phyloP scores from a whole-genome alignment of 1,284 basidiomycete species.

The Ustilago xerochloae region DNA sequence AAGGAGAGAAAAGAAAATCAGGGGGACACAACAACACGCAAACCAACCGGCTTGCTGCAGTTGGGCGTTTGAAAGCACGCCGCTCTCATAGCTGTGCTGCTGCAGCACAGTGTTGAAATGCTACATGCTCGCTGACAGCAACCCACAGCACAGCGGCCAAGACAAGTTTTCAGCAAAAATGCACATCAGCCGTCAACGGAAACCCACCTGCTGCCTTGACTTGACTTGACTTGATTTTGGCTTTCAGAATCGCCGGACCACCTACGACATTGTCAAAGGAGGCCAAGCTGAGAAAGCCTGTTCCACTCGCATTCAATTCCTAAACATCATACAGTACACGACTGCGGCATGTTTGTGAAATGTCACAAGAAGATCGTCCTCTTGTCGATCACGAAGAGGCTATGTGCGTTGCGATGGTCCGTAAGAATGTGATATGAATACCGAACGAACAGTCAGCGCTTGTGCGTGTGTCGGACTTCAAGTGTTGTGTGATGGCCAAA shows the following conservation, averaged over 20 bases:
- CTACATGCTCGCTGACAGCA: constrained; percentile 26
- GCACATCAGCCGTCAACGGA: too few species aligned
- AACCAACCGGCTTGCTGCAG: background rate
- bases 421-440: constrained; percentile 1
- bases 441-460: too few species aligned
- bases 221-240: too few species aligned
- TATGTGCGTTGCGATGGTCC: background rate
- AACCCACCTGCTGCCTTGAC: background rate
- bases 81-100: background rate
- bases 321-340: too few species aligned
- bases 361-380: background rate
- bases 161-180: background rate
- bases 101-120: background rate
- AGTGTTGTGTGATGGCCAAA: background rate
- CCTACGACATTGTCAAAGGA: too few species aligned
- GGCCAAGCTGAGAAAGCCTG: too few species aligned
- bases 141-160: too few species aligned
- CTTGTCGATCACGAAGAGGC: background rate
- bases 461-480: background rate
- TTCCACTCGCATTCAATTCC: too few species aligned
- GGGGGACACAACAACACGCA: too few species aligned
- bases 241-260: too few species aligned
- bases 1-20: constrained; percentile 10
- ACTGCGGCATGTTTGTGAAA: background rate
- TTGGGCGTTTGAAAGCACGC: constrained; percentile 1